These are phyloP conservation scores for Myrica gale DNA, from an alignment of 306 rosid species.

Conservation along the genomic window DNA sequence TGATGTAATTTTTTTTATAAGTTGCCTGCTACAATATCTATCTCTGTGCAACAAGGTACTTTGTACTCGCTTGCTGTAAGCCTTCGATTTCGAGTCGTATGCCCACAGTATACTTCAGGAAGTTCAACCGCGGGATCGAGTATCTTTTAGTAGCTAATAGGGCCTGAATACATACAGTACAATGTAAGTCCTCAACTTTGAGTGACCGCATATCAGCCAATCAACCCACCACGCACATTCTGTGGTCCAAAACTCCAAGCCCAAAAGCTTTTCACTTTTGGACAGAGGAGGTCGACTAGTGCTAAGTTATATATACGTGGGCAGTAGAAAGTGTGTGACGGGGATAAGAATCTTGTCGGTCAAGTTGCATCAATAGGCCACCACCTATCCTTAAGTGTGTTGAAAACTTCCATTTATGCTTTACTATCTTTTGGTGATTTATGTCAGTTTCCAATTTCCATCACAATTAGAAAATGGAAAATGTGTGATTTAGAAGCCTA, in stretches of 20 bases:
- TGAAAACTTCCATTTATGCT: conserved; percentile 23
- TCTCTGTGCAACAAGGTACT: background rate
- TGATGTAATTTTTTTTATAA: too few species aligned
- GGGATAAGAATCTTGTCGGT: background rate
- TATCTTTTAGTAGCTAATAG: too few species aligned
- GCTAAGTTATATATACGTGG: conserved; percentile 2
- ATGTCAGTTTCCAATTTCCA: conserved; percentile 11
- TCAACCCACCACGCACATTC: background rate
- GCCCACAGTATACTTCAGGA: too few species aligned
- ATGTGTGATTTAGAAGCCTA: conserved; percentile 43
- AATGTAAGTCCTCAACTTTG: background rate
- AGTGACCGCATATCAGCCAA: background rate
- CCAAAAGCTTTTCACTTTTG: too few species aligned
- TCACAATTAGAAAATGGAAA: conserved; percentile 29
- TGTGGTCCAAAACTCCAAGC: conserved; percentile 32
- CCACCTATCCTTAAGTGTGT: conserved; percentile 30
- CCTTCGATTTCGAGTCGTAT: background rate
- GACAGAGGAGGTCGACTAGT: conserved; percentile 29
- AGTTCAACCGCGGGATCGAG: too few species aligned
- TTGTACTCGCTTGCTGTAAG: background rate
- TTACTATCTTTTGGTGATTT: conserved; percentile 30
- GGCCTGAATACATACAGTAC: too few species aligned
- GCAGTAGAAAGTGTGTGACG: conserved; percentile 7
- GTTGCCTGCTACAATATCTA: background rate
- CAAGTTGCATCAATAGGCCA: conserved; percentile 29